Evolutionary conservation across 352 stramenopile genomes (phyloP), one percentile per base, ranked within the genome.

Genomic region (Phytophthora rubi): DNA sequence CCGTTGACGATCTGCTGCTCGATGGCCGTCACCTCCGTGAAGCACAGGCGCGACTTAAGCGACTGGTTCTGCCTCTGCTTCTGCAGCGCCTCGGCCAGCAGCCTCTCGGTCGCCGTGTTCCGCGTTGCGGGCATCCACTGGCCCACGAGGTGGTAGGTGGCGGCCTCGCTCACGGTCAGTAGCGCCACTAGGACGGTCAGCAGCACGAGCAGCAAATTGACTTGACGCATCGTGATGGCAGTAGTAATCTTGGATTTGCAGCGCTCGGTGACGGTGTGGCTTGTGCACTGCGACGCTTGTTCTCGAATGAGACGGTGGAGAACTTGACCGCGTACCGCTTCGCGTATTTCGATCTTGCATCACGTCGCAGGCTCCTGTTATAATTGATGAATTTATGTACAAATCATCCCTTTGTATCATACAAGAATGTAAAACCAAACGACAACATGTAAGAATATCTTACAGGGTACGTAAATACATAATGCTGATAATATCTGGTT

Each of bases 1-100:
- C 82, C 82, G 53, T 86, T 81, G 53, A 90, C 82, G 62, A 90
- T 81, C 70, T 88, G 82, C 75, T 84, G 76, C 59, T 86, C 67
- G 44, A 90, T 76, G 44, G 73, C 65, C 35, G 62, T 64, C 47
- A 90, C 68, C 45, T 83, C 60, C 26, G 73, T 69, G 53, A 82
- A 83, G 75, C 82, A 90, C 6, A 90, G 47, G 4, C 57, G 71
- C 12, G 62, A 53, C 28, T 70, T 65, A 6, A 70, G 39, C 30
- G 53, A 53, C 26, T 58, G 59, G 21, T 64, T 58, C 35, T 76
- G 21, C 32, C 70, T 71, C 28, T 70, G 68, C 32, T 72, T 71
- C 28, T 70, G 68, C 63, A 86, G 55, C 35, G 79, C 79, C 57
- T 78, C 57, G 1, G 59, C 69, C 35, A 86, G 59, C 45, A 84